These are phyloP conservation scores for Sisymbrium altissimum DNA, from an alignment of 345 rosid genomes.

Conservation along the genomic window DNA sequence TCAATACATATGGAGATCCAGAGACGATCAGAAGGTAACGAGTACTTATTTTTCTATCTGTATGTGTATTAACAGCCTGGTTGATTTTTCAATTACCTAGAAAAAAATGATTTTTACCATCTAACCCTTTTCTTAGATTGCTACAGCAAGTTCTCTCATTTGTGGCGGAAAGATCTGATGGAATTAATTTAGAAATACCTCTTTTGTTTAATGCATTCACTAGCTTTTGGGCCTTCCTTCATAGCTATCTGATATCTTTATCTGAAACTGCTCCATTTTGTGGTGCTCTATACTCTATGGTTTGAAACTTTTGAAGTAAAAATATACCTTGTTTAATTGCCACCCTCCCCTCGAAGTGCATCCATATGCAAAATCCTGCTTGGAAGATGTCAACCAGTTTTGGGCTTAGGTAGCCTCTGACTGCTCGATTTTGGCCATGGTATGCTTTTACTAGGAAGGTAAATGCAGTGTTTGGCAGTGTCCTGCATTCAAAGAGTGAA, in stretches of 20 bases:
- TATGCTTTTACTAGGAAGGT: slow-evolving; percentile 91
- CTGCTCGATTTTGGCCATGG: slow-evolving; percentile 77
- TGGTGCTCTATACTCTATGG: slow-evolving; percentile 26
- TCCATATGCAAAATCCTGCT: slow-evolving; percentile 91
- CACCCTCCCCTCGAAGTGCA: slow-evolving; percentile 58
- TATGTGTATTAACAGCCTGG: slow-evolving; percentile 32
- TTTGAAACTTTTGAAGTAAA: slow-evolving; percentile 28
- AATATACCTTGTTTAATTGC: slow-evolving; percentile 47
- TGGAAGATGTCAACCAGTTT: slow-evolving; percentile 88
- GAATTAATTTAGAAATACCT: slow-evolving; percentile 45
- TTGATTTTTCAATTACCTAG: slow-evolving; percentile 34
- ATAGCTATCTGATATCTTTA: slow-evolving; percentile 35
- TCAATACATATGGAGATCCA: slow-evolving; percentile 85
- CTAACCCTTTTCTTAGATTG: slow-evolving; percentile 68
- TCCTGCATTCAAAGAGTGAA: slow-evolving; percentile 61
- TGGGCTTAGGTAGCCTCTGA: slow-evolving; percentile 90
- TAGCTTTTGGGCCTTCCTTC: slow-evolving; percentile 33
- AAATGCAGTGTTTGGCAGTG: slow-evolving; percentile 83
- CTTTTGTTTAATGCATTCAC: slow-evolving; percentile 35
- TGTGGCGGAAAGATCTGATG: slow-evolving; percentile 65
- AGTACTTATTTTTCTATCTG: slow-evolving; percentile 24
- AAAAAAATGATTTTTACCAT: slow-evolving; percentile 41
- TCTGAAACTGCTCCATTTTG: slow-evolving; percentile 30
- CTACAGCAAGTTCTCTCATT: slow-evolving; percentile 67
- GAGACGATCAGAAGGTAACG: slow-evolving; percentile 91